Conservation (phyloP, 2,329 filamentous ascomycete species). For the Chaetomiaceae sp. region DNA sequence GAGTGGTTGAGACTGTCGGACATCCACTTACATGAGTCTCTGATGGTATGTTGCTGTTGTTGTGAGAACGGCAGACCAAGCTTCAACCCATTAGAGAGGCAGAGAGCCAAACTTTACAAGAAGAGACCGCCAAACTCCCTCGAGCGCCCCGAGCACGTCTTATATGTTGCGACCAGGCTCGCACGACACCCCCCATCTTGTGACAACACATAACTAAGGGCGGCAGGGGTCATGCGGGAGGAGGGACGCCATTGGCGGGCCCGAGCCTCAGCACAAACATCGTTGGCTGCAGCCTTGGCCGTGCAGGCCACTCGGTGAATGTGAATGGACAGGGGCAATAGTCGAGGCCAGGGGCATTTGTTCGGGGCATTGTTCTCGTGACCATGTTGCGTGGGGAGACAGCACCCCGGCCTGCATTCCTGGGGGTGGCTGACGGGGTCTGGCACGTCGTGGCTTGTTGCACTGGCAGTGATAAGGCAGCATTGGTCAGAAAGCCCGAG, state of each 20-base stretch:
- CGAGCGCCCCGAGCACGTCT: background rate
- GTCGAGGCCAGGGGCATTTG: background rate
- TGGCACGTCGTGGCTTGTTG: background rate
- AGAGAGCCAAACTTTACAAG: too few relatives aligned
- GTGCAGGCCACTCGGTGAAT: conserved; percentile 9
- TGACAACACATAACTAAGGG: conserved; percentile 10
- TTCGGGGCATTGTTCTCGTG: conserved; percentile 6
- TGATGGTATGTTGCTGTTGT: too few relatives aligned
- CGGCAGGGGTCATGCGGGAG: conserved; percentile 9
- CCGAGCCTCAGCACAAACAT: background rate
- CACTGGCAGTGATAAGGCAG: too few relatives aligned
- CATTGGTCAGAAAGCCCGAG: background rate
- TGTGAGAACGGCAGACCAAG: too few relatives aligned
- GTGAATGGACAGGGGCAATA: background rate
- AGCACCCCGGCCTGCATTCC: background rate
- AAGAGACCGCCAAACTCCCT: too few relatives aligned
- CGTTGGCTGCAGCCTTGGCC: conserved; percentile 1
- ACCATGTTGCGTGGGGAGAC: background rate
- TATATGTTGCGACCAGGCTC: background rate
- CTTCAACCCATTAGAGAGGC: background rate
- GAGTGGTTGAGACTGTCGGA: too few relatives aligned
- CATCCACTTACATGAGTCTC: too few relatives aligned
- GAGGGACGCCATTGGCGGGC: conserved; percentile 7
- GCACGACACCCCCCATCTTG: background rate
- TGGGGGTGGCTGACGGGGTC: background rate